Base-by-base conservation (phyloP, 1,284 basidiomycete species). In the Heterobasidion parviporum region DNA sequence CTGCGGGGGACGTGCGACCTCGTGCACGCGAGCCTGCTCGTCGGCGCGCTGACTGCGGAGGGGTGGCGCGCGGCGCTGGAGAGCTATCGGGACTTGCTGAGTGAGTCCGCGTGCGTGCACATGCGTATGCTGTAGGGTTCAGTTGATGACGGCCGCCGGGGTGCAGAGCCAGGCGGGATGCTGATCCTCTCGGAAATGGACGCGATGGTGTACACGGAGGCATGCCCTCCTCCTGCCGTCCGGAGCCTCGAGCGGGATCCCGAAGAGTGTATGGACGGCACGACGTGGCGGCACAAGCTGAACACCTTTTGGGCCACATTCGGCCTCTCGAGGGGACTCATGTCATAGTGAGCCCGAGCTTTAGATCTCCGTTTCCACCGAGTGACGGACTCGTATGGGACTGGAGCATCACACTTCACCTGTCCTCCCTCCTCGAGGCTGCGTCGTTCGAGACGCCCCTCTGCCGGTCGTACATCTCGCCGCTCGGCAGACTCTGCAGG, bases 41-140 rank as follows among this genome's bases (percentile, higher is more conserved):
- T 56, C 26, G 34, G 53, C 33, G 55, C 56, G 4, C 26, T 59
- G 49, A 59, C 53, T 2, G 33, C 55, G 46, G 46, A 53, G 4
- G 57, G 57, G 9, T 59, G 57, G 57, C 46, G 35, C 50, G 48
- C n/a, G 15, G 57, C 55, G 14, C 36, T 60, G 20, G 7, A 46
- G 8, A 58, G 57, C 38, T 54, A 38, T 36, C 26, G 48, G 12
- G 51, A 60, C 14, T 48, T 52, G 4, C 45, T 60, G 16, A 58
- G 59, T 60, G 26, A 34, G 50, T 49, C 16, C 15, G 15, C 41
- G 14, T 14, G 9, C 26, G 26, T 26, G 26, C 26, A 26, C 26
- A 6, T 26, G 26, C 7, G 16, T 6, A 15, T 1, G 26, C 15
- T 41, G 16, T 38, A 26, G 36, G 8, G 15, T 18, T 53, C 2